Conservation (phyloP, 2,329 filamentous ascomycete genomes). For the Penicillium sp. region DNA sequence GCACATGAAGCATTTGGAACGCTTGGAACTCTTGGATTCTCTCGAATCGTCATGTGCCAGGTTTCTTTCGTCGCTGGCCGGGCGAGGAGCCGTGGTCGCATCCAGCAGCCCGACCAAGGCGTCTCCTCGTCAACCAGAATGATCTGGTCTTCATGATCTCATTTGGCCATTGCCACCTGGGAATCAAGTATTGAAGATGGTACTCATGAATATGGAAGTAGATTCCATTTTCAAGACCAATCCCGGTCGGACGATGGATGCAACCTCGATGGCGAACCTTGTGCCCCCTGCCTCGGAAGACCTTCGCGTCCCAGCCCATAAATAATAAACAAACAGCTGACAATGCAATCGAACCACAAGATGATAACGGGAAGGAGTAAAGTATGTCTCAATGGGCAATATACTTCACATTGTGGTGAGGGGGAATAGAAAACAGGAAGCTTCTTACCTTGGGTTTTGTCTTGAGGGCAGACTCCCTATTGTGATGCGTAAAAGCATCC, state of each 20-base stretch:
- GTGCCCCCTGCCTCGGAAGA: background rate
- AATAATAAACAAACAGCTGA: constrained; percentile 1
- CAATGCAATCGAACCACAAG: background rate
- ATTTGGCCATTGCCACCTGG: background rate
- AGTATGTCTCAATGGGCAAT: background rate
- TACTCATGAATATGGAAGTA: background rate
- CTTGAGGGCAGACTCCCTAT: constrained; percentile 75
- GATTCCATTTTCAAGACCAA: background rate
- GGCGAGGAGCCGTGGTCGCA: background rate
- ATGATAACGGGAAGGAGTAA: background rate
- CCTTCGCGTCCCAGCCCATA: background rate
- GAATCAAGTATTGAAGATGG: background rate
- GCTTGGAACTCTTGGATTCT: background rate
- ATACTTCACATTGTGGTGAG: background rate
- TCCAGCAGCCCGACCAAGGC: background rate
- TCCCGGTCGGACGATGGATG: constrained; percentile 6
- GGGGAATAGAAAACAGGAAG: constrained; percentile 1
- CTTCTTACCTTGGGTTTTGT: constrained; percentile 74
- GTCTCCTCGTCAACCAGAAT: background rate
- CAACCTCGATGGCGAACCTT: background rate
- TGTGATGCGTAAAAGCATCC: constrained; percentile 68
- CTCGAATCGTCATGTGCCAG: background rate
- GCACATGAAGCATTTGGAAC: background rate
- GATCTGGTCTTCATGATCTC: background rate
- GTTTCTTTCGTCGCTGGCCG: background rate